These are phyloP conservation scores for Camellia oleifera DNA, from an alignment of 179 eudicot genomes.

Conservation along the genomic window DNA sequence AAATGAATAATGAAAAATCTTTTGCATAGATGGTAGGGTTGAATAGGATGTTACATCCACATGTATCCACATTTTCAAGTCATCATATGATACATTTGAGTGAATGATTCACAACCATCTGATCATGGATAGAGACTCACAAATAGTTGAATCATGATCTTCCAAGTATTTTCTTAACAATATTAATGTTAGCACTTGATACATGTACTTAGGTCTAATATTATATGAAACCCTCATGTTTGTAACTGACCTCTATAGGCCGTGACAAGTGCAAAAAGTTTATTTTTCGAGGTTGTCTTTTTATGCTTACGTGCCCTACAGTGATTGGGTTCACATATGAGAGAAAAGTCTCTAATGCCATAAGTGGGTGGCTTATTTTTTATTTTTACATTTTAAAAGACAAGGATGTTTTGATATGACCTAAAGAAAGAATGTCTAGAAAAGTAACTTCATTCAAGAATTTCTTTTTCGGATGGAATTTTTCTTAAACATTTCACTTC, in stretches of 20 bases:
- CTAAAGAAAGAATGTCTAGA: conserved; percentile 12
- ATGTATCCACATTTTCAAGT: not conserved
- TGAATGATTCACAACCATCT: no score
- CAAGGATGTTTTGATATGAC: conserved; percentile 17
- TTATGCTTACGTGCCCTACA: not conserved
- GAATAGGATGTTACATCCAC: no score
- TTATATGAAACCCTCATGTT: not conserved
- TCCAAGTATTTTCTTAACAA: not conserved
- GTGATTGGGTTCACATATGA: not conserved
- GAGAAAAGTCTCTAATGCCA: not conserved
- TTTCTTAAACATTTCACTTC: not conserved
- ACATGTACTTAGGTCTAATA: not conserved
- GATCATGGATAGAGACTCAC: no score
- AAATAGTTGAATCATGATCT: no score
- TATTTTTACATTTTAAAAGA: not conserved
- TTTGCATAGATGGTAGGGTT: no score
- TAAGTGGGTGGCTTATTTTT: not conserved
- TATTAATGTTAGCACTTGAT: not conserved
- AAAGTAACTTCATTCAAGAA: conserved; percentile 6
- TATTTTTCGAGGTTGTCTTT: conserved; percentile 6
- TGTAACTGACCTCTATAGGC: conserved; percentile 23
- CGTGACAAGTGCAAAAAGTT: conserved; percentile 19
- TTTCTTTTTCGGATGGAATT: not conserved
- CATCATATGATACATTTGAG: not conserved
- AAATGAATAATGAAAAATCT: no score